Conservation (phyloP, 805 yeast species). For the Torulaspora franciscae region DNA sequence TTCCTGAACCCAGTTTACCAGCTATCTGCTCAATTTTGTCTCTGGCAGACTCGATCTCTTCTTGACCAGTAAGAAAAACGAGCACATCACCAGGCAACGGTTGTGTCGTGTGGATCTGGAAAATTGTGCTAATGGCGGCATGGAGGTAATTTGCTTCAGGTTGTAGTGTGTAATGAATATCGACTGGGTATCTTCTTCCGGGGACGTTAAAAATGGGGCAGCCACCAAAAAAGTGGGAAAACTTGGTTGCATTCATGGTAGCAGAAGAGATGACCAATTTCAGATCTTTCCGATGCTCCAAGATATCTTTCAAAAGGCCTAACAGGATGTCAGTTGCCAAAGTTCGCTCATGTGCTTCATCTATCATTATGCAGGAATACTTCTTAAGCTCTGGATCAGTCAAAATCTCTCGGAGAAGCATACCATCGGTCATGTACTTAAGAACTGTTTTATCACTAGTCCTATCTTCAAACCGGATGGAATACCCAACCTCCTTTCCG, state of each 20-base stretch:
- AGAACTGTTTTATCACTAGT: conserved; percentile 61
- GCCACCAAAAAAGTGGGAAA: conserved; percentile 70
- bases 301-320: conserved; percentile 70
- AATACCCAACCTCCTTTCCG: conserved; percentile 88
- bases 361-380: conserved; percentile 85
- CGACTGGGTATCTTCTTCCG: conserved; percentile 91
- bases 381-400: conserved; percentile 62
- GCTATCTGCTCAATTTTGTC: conserved; percentile 66
- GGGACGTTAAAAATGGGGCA: conserved; percentile 90
- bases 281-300: conserved; percentile 60
- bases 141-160: conserved; percentile 90
- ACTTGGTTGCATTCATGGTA: conserved; percentile 85
- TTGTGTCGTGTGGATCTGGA: conserved; percentile 69
- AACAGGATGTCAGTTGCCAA: conserved; percentile 81
- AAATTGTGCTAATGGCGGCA: conserved; percentile 82
- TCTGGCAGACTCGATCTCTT: conserved; percentile 82
- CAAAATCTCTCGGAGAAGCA: conserved; percentile 79
- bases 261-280: conserved; percentile 85
- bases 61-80: conserved; percentile 93
- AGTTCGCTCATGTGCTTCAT: conserved; percentile 96
- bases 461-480: conserved; percentile 80
- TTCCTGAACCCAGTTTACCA: conserved; percentile 53
- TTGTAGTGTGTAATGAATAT: conserved; percentile 70
- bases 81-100: conserved; percentile 74
- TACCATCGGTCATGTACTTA: conserved; percentile 95